Conservation (phyloP, 495 filamentous ascomycete genomes). For the Penicillium taxi region DNA sequence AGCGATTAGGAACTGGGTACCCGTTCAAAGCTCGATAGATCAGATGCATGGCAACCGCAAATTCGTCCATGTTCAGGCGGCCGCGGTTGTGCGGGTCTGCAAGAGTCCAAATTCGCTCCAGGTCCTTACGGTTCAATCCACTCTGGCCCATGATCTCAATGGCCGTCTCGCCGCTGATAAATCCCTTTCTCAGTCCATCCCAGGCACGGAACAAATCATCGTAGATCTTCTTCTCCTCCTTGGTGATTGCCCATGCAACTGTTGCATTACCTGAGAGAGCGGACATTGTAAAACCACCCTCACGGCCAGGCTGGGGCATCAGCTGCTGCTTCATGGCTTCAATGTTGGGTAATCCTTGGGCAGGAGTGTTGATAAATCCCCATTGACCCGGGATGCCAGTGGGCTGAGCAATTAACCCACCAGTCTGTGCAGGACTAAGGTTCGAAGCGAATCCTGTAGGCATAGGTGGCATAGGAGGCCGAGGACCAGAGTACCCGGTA, state of each 20-base stretch:
- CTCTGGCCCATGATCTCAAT: conserved; percentile 98
- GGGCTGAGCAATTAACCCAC: conserved; percentile 68
- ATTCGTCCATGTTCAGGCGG: conserved; percentile 92
- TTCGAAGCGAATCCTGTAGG: conserved; percentile 68
- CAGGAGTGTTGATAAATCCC: conserved; percentile 92
- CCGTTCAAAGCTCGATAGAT: conserved; percentile 96
- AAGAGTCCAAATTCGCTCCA: conserved; percentile 92
- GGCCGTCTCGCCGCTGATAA: conserved; percentile 83
- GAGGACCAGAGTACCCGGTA: conserved; percentile 62
- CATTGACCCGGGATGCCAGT: conserved; percentile 95
- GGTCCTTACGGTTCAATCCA: conserved; percentile 77
- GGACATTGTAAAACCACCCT: conserved; percentile 81
- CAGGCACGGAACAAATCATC: conserved; percentile 93
- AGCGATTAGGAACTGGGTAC: conserved; percentile 83
- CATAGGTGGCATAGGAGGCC: conserved; percentile 93
- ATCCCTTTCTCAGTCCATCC: conserved; percentile 93
- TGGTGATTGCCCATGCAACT: conserved; percentile 98
- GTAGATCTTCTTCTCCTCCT: conserved; percentile 96
- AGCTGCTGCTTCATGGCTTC: conserved; percentile 90
- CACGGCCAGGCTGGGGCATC: conserved; percentile 94
- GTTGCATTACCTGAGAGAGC: conserved; percentile 88
- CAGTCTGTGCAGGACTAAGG: conserved; percentile 58
- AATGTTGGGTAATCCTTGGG: conserved; percentile 85
- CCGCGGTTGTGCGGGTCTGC: conserved; percentile 91
- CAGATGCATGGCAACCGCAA: conserved; percentile 97